Evolutionary conservation across 352 stramenopile species (phyloP), one percentile per base, ranked within the genome.

Genomic region (Aphanomyces astaci): DNA sequence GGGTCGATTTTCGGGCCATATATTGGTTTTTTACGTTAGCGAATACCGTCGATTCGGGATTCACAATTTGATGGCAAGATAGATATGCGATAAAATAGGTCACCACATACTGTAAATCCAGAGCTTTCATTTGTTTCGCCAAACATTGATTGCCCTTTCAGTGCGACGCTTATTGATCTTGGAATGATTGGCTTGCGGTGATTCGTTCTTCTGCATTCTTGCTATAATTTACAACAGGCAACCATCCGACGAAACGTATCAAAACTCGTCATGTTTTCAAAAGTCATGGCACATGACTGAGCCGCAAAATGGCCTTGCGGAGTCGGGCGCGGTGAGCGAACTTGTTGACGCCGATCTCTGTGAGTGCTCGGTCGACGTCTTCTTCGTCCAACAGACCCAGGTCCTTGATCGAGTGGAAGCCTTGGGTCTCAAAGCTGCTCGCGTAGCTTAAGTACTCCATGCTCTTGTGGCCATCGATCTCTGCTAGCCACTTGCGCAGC

Each of bases 341-440:
- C 72, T 89, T 89, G 73, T 80, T 72, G 52, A 91, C 85, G 49
- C 81, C 83, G 22, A 88, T 72, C 71, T 89, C 81, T 49, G 80
- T 89, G 78, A 91, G 87, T 54, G 80, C 79, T 54, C 84, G 74
- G 71, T 91, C 83, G 32, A 91, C 80, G 54, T 91, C 80, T 30
- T 79, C 73, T 28, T 89, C 80, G 48, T 83, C 79, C 32, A 91
- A 72, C 59, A 87, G 72, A 36, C 78, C 78, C 13, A 91, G 59
- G 32, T 91, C 81, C 15, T 76, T 72, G 7, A 87, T 72, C 4
- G 73, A 78, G 24, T 78, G 32, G 64, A 91, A 91, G 24, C 82
- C 82, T 48, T 89, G 82, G 66, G 77, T 71, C 66, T 91, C 77
- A 63, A 91, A 81, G 56, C 77, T 76, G 30, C 71, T 71, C 2